A percentile compares a stretch with the other conserved stretches of the same genome.
These are phyloP conservation scores for Rhizopogon salebrosus DNA, from an alignment of 768 basidiomycete species.

Conservation along the genomic window DNA sequence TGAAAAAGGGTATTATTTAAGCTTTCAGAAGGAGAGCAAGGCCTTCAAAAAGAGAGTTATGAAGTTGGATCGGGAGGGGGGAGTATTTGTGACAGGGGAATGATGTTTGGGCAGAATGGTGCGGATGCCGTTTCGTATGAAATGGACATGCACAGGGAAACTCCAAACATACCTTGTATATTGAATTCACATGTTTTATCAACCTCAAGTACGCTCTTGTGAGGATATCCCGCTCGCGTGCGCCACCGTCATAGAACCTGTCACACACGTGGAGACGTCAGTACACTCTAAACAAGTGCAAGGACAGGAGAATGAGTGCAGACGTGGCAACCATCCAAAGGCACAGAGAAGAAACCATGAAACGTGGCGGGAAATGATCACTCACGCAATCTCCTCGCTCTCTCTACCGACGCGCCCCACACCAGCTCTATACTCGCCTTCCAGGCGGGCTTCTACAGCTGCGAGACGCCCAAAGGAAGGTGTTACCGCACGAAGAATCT, in stretches of 20 bases:
- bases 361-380: slow-evolving; percentile 13
- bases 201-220: slow-evolving; percentile 70
- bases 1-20: background rate
- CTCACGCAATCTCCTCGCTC: slow-evolving; percentile 88
- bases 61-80: background rate
- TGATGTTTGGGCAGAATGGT: too few relatives aligned
- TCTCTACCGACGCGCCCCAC: slow-evolving; percentile 84
- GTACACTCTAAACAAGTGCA: background rate
- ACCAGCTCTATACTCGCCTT: slow-evolving; percentile 89
- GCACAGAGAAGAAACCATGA: too few relatives aligned
- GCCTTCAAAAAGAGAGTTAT: background rate
- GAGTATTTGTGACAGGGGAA: too few relatives aligned
- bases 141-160: background rate
- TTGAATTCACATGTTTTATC: slow-evolving; percentile 86
- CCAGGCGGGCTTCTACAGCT: slow-evolving; percentile 77
- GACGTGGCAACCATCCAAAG: too few relatives aligned
- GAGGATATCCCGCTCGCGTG: slow-evolving; percentile 78
- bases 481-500: slow-evolving; percentile 77
- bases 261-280: too few relatives aligned
- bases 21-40: background rate
- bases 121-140: too few relatives aligned
- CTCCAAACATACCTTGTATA: slow-evolving; percentile 66
- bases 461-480: slow-evolving; percentile 91
- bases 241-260: slow-evolving; percentile 90
- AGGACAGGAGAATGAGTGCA: background rate